These are phyloP conservation scores for Paramecium octaurelia DNA, from an alignment of 73 alveolate genomes.

Conservation along the genomic window DNA sequence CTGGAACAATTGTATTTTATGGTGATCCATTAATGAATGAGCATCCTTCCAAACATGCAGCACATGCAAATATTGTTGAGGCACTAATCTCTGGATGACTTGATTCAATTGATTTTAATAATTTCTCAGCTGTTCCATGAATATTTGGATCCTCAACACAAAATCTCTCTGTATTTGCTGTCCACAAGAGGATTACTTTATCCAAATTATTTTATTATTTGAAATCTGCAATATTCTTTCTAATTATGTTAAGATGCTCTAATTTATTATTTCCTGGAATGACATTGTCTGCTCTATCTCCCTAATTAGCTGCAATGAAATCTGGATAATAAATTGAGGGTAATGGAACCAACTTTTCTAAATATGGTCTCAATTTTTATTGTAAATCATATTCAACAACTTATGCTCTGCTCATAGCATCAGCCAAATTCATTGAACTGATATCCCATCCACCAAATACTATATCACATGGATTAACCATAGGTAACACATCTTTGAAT, in stretches of 20 bases:
- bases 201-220: slow-evolving; percentile 74
- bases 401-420: slow-evolving; percentile 89
- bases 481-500: slow-evolving; percentile 86
- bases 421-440: slow-evolving; percentile 80
- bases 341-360: slow-evolving; percentile 74
- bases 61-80: slow-evolving; percentile 67
- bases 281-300: slow-evolving; percentile 91
- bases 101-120: slow-evolving; percentile 64
- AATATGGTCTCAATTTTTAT: slow-evolving; percentile 57
- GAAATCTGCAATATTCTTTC: slow-evolving; percentile 81
- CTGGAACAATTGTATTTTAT: slow-evolving; percentile 91
- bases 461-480: slow-evolving; percentile 91
- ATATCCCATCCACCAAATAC: slow-evolving; percentile 96
- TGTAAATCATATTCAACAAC: slow-evolving; percentile 75
- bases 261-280: slow-evolving; percentile 82
- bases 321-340: slow-evolving; percentile 87
- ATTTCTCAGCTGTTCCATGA: slow-evolving; percentile 80
- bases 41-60: slow-evolving; percentile 88
- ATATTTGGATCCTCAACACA: slow-evolving; percentile 71
- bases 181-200: slow-evolving; percentile 88
- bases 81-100: slow-evolving; percentile 67
- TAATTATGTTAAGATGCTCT: slow-evolving; percentile 76
- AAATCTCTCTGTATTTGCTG: slow-evolving; percentile 89
- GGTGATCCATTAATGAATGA: slow-evolving; percentile 88
- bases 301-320: slow-evolving; percentile 94